phyloP scores from a whole-genome alignment of 1,284 basidiomycete genomes.

The Microbotryum lychnidis-dioicae region DNA sequence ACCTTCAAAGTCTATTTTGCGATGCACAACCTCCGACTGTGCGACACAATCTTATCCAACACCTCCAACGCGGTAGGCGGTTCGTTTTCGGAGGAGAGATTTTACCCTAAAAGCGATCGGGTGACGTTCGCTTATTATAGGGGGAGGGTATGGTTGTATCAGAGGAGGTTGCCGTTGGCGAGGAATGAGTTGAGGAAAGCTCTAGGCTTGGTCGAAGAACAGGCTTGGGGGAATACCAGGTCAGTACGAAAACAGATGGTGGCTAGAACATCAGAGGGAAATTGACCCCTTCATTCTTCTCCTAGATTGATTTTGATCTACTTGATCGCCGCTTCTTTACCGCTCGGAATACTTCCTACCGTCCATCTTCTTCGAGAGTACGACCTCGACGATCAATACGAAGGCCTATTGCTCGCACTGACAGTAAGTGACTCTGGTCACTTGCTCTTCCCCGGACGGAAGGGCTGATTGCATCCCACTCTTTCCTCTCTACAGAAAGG shows the following conservation, averaged over 20 bases:
- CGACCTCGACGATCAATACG: conserved; percentile 34
- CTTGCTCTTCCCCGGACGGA: not conserved
- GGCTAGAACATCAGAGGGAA: too few relatives aligned
- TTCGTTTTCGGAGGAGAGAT: conserved; percentile 31
- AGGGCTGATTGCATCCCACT: not conserved
- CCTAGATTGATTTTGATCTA: conserved; percentile 39
- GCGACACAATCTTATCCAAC: conserved; percentile 44
- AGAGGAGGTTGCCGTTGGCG: conserved; percentile 39
- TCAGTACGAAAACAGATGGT: conserved; percentile 1
- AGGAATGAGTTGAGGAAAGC: conserved; percentile 39
- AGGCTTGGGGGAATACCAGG: conserved; percentile 36
- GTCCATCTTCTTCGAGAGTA: conserved; percentile 35
- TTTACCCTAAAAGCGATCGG: conserved; percentile 40
- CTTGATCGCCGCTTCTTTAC: conserved; percentile 39
- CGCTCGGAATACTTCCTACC: conserved; percentile 40
- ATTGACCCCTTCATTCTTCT: too few relatives aligned
- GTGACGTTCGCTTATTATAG: conserved; percentile 43
- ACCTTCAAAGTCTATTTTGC: conserved; percentile 37
- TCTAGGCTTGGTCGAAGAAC: conserved; percentile 37
- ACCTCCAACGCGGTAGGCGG: conserved; percentile 38
- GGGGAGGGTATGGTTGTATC: conserved; percentile 41
- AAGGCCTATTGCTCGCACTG: conserved; percentile 26
- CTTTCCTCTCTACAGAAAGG: conserved; percentile 32
- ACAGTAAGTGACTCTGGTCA: not conserved
- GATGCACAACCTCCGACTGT: conserved; percentile 42